These are phyloP conservation scores for Penicillium paradoxum DNA, from an alignment of 495 filamentous ascomycete species.

Conservation along the genomic window DNA sequence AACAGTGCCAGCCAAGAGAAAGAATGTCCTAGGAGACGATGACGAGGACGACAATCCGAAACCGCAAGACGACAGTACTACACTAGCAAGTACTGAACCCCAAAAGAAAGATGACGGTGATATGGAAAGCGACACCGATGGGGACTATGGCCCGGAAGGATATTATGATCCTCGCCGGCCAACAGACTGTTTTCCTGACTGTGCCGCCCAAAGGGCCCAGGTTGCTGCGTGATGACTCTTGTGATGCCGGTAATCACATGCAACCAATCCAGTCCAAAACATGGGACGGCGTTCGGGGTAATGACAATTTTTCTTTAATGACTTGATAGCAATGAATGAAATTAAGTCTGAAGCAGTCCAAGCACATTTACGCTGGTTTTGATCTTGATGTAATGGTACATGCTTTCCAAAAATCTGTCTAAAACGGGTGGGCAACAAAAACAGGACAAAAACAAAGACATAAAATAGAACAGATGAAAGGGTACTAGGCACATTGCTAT, in stretches of 20 bases:
- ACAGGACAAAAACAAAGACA: constrained; percentile 26
- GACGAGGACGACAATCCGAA: constrained; percentile 30
- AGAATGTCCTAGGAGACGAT: constrained; percentile 42
- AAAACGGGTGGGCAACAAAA: constrained; percentile 20
- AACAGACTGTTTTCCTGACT: constrained; percentile 45
- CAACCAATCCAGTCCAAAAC: neutral
- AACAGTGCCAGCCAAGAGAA: constrained; percentile 29
- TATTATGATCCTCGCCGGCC: constrained; percentile 51
- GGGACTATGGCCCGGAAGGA: constrained; percentile 39
- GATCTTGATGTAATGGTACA: constrained; percentile 36
- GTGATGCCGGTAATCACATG: neutral
- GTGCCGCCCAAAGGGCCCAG: constrained; percentile 23
- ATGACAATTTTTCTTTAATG: neutral
- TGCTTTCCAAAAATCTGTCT: constrained; percentile 27
- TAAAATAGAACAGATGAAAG: constrained; percentile 26
- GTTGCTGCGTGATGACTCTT: constrained; percentile 3
- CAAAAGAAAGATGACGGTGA: constrained; percentile 9
- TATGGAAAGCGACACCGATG: constrained; percentile 42
- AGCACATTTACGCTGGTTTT: constrained; percentile 17
- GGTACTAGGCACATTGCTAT: constrained; percentile 35
- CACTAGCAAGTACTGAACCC: neutral
- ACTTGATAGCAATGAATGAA: neutral
- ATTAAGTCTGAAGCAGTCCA: neutral
- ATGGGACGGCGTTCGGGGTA: neutral
- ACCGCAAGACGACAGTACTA: neutral